Conservation (phyloP, 2,329 filamentous ascomycete species). For the Karstenula rhodostoma region DNA sequence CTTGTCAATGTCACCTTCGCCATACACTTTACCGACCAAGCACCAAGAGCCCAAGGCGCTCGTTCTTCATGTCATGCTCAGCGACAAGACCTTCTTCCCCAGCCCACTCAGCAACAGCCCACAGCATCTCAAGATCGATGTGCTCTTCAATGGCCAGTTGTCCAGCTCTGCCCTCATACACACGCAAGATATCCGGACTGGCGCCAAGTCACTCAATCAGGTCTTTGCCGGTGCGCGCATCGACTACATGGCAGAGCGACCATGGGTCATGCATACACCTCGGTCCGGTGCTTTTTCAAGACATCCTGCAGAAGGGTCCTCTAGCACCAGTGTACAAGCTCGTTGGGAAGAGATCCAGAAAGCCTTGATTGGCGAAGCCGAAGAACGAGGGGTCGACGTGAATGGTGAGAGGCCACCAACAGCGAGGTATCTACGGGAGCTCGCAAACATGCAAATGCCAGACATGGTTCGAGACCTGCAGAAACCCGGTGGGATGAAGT, state of each 20-base stretch:
- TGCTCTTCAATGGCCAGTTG: constrained; percentile 58
- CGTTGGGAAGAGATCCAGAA: constrained; percentile 48
- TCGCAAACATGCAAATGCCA: constrained; percentile 51
- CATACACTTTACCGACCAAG: neutral
- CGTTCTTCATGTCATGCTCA: constrained; percentile 41
- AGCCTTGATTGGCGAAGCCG: constrained; percentile 45
- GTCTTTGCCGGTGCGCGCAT: constrained; percentile 52
- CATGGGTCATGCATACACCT: constrained; percentile 53
- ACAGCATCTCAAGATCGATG: constrained; percentile 57
- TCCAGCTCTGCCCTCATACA: constrained; percentile 42
- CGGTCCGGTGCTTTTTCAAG: neutral
- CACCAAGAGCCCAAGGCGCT: constrained; percentile 32
- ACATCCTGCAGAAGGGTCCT: neutral
- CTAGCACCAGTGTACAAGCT: constrained; percentile 1
- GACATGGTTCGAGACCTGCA: constrained; percentile 41
- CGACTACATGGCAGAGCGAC: constrained; percentile 52
- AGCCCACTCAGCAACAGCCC: constrained; percentile 25
- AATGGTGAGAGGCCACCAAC: constrained; percentile 44
- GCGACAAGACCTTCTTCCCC: constrained; percentile 39
- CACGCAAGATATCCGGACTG: constrained; percentile 28
- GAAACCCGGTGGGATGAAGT: constrained; percentile 35
- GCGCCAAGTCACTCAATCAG: constrained; percentile 29
- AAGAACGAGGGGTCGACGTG: constrained; percentile 43
- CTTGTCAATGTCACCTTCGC: neutral
- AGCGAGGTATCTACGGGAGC: constrained; percentile 49